These are phyloP conservation scores for Mycena albidolilacea DNA, from an alignment of 768 basidiomycete genomes.

Conservation along the genomic window DNA sequence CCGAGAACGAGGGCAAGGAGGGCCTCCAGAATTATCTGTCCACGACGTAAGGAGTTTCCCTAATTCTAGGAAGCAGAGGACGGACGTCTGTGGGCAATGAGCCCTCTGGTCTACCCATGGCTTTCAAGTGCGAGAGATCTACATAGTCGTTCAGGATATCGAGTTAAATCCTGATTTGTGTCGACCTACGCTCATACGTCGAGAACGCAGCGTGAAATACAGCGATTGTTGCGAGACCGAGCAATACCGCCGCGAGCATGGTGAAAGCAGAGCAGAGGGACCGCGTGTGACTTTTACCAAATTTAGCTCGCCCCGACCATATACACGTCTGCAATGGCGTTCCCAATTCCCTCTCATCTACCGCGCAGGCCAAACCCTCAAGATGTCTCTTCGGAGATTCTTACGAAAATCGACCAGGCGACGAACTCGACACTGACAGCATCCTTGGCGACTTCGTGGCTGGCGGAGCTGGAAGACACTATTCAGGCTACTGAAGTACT, in stretches of 20 bases:
- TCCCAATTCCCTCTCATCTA: conserved; percentile 79
- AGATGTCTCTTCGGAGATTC: conserved; percentile 80
- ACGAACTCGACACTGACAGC: conserved; percentile 72
- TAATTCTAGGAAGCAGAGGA: neutral
- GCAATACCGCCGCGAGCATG: conserved; percentile 65
- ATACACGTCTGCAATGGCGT: conserved; percentile 68
- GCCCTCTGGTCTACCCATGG: conserved; percentile 79
- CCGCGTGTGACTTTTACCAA: conserved; percentile 3
- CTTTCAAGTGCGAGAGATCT: conserved; percentile 87
- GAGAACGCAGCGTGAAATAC: conserved; percentile 82
- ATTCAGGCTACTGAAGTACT: conserved; percentile 80
- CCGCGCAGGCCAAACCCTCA: conserved; percentile 72
- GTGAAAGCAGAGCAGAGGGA: neutral
- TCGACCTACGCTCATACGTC: conserved; percentile 78
- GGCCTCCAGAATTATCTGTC: conserved; percentile 78
- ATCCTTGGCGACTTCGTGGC: conserved; percentile 76
- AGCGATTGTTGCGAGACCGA: conserved; percentile 61
- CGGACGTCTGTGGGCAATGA: conserved; percentile 75
- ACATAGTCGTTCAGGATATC: conserved; percentile 23
- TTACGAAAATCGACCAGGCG: conserved; percentile 78
- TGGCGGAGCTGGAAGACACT: conserved; percentile 78
- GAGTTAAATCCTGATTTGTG: neutral
- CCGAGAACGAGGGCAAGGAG: conserved; percentile 76
- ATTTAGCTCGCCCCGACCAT: conserved; percentile 20
- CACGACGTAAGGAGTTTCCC: conserved; percentile 10